A percentile compares a stretch with the other conserved stretches of the same genome.
phyloP scores from a whole-genome alignment of 768 basidiomycete genomes.

The Kwoniella bestiolae region DNA sequence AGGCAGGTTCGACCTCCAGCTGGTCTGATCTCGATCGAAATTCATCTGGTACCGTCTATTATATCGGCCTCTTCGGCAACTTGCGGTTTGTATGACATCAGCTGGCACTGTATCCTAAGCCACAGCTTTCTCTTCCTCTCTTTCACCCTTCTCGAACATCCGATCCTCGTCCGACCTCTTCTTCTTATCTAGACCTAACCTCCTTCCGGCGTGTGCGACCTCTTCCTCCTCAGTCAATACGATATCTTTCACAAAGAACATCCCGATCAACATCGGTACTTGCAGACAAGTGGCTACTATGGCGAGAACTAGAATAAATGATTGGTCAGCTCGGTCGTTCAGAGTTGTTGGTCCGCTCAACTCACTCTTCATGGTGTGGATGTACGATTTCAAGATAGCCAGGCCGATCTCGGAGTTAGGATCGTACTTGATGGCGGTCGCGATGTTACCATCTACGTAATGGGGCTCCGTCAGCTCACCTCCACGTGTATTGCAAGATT shows the following conservation, averaged over 20 bases:
- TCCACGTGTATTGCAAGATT: not conserved
- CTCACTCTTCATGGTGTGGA: slow-evolving; percentile 22
- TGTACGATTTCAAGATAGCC: slow-evolving; percentile 12
- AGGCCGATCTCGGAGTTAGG: slow-evolving; percentile 20
- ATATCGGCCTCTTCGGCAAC: not conserved
- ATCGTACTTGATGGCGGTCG: slow-evolving; percentile 16
- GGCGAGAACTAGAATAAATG: slow-evolving; percentile 7
- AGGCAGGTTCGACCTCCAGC: too few species aligned
- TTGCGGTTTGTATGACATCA: not conserved
- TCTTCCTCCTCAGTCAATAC: slow-evolving; percentile 17
- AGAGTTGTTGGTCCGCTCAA: not conserved
- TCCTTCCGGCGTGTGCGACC: slow-evolving; percentile 11
- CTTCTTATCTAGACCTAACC: slow-evolving; percentile 7
- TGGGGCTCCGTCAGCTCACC: too few species aligned
- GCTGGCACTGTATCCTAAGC: too few species aligned
- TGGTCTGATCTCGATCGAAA: not conserved
- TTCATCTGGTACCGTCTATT: not conserved
- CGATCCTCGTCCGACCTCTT: not conserved
- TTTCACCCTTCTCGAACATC: not conserved
- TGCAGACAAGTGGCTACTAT: slow-evolving; percentile 17
- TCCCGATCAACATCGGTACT: slow-evolving; percentile 14
- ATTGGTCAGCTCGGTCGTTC: not conserved
- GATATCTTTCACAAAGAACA: slow-evolving; percentile 19
- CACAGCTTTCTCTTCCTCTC: not conserved
- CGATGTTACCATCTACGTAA: slow-evolving; percentile 13